Conservation (phyloP, 2,329 filamentous ascomycete species). For the Aspergillus oerlinghausenensis region DNA sequence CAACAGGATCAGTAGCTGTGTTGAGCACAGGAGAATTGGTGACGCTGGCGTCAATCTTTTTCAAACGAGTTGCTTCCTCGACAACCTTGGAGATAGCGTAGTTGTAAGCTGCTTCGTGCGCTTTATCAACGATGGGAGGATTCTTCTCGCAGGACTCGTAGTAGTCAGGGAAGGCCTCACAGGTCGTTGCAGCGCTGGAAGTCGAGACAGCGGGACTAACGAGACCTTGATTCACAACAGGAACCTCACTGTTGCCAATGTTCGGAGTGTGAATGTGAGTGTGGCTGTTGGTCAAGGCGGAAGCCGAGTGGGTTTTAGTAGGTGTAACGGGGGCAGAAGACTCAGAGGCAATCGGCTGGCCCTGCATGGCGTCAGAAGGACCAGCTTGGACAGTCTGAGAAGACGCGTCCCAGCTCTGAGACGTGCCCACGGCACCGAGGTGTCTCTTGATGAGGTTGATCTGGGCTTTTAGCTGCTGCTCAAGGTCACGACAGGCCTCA, state of each 20-base stretch:
- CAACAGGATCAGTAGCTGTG: not conserved
- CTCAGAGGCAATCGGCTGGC: not conserved
- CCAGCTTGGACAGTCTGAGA: not conserved
- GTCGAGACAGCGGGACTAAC: not conserved
- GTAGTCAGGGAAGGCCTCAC: constrained; percentile 27
- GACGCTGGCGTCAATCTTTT: constrained; percentile 12
- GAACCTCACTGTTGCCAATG: not conserved
- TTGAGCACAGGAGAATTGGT: not conserved
- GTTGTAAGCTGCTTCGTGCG: constrained; percentile 19
- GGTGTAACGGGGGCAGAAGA: not conserved
- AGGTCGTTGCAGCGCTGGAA: not conserved
- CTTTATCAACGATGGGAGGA: constrained; percentile 4
- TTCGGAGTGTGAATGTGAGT: not conserved
- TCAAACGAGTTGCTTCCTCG: constrained; percentile 16
- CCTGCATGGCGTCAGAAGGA: not conserved
- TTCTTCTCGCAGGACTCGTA: constrained; percentile 13
- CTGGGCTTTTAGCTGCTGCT: not conserved
- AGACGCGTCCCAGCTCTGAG: not conserved
- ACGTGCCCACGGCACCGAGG: not conserved
- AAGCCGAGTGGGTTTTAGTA: not conserved
- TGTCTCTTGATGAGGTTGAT: not conserved
- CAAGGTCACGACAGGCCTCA: not conserved
- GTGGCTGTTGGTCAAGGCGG: not conserved
- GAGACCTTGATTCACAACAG: not conserved
- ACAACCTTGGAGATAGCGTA: constrained; percentile 19